Evolutionary conservation across 345 rosid species (phyloP), one percentile per base, ranked within the genome.

Genomic region (Gossypium longicalyx): DNA sequence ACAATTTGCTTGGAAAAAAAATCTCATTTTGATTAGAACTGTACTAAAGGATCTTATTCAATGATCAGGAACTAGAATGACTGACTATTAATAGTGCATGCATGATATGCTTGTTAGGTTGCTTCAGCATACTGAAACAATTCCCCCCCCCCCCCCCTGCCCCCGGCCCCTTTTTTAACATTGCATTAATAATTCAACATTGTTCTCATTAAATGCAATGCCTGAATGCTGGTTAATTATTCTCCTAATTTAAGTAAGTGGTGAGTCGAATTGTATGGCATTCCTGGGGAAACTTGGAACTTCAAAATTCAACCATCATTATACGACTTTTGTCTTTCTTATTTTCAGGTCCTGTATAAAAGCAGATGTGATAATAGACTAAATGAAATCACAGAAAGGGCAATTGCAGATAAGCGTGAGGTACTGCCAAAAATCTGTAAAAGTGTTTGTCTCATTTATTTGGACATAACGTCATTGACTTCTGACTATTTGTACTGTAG

Each of bases 291-390:
- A 72, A 16, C 13, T 76, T 65, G 16, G 71, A 76, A 56, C 67
- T 47, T 68, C 61, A 56, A 66, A 44, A 63, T 71, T 72, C 58
- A 49, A 17, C 49, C 68, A 64, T 60, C 75, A 72, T 58, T 22
- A 25, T 65, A 25, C 67, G 38, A 66, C 4, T 58, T 68, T 80
- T 59, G 22, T 56, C 27, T 57, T 70, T 7, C 27, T 47, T 74
- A 45, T 6, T 3, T 76, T 78, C 83, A 93, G 98, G 94, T 95
- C 82, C 79, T 95, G 34, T 93, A 89, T 80, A 95, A 87, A 84
- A 95, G 97, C 82, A 90, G 99, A 84, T 95, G 99, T 77, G 99
- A 93, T 79, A 95, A 90, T 83, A 89, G 90, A 80, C 83, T 93
- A 75, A 93, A 95, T 85, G 99, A 95, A 81, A 95, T 95, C 77